phyloP scores from a whole-genome alignment of 2,329 filamentous ascomycete species.

The Triangularia verruculosa region DNA sequence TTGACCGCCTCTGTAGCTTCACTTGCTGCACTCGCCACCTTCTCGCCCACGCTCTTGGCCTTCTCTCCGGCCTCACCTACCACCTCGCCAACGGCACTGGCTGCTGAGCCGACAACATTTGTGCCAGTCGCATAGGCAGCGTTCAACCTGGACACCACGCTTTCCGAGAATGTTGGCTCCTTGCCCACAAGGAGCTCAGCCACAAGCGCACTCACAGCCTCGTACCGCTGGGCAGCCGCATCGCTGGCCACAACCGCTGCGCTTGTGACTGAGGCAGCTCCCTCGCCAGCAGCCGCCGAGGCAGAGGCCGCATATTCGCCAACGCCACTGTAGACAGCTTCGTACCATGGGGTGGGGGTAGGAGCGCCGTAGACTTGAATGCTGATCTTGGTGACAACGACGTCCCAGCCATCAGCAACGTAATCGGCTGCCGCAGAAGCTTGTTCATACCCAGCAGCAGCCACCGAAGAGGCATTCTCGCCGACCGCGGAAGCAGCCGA shows the following conservation, averaged over 20 bases:
- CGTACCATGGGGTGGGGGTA: conserved; percentile 56
- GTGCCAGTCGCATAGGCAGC: conserved; percentile 67
- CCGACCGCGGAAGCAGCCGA: conserved; percentile 17
- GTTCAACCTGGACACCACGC: conserved; percentile 68
- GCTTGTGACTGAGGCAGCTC: conserved; percentile 37
- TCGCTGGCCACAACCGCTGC: conserved; percentile 55
- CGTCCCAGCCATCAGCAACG: conserved; percentile 59
- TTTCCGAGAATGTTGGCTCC: conserved; percentile 79
- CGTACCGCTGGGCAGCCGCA: conserved; percentile 62
- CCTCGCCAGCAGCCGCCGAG: conserved; percentile 43
- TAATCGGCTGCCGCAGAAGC: conserved; percentile 22
- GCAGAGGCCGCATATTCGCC: conserved; percentile 49
- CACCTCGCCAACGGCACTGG: conserved; percentile 34
- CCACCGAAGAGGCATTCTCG: conserved; percentile 32
- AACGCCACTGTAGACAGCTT: conserved; percentile 45
- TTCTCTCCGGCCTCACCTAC: conserved; percentile 34
- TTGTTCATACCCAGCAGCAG: conserved; percentile 23
- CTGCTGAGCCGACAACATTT: conserved; percentile 49
- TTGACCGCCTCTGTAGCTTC: conserved; percentile 44
- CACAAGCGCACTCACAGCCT: conserved; percentile 67
- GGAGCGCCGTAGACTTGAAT: conserved; percentile 68
- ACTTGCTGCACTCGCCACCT: conserved; percentile 38
- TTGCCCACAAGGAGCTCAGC: conserved; percentile 74
- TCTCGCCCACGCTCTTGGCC: conserved; percentile 34
- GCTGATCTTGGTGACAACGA: conserved; percentile 62